Conservation (phyloP, 2,329 filamentous ascomycete genomes). For the Botrytis galanthina region DNA sequence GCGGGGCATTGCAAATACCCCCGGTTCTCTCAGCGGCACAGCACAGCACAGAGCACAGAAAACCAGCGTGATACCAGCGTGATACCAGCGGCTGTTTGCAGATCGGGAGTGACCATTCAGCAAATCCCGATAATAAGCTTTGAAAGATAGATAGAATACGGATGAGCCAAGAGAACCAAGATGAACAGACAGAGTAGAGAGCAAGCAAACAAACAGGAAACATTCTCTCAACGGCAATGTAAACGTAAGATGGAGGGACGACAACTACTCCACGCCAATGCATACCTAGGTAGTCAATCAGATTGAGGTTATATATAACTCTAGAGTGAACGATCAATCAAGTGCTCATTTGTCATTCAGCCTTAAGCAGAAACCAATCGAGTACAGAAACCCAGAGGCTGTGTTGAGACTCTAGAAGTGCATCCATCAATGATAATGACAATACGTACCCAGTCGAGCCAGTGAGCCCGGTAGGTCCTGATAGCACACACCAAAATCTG, state of each 20-base stretch:
- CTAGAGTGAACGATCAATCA: background rate
- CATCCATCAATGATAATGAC: background rate
- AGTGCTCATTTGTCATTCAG: background rate
- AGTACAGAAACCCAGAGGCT: background rate
- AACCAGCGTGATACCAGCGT: background rate
- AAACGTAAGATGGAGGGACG: background rate
- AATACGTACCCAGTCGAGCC: background rate
- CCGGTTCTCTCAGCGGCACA: background rate
- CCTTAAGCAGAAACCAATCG: background rate
- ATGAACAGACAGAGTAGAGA: background rate
- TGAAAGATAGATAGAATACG: background rate
- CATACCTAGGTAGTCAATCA: background rate
- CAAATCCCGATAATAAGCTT: background rate
- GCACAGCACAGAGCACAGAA: background rate
- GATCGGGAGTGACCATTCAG: background rate
- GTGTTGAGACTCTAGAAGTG: background rate
- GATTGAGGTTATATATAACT: background rate
- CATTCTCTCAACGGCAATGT: background rate
- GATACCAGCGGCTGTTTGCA: conserved; percentile 1
- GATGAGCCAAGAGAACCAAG: background rate
- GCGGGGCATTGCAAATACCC: background rate
- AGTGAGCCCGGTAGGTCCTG: background rate
- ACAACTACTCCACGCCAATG: background rate
- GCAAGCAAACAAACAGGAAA: background rate
- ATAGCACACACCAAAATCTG: background rate